Conservation (phyloP, 2,329 filamentous ascomycete genomes). For the Beauveria australis region DNA sequence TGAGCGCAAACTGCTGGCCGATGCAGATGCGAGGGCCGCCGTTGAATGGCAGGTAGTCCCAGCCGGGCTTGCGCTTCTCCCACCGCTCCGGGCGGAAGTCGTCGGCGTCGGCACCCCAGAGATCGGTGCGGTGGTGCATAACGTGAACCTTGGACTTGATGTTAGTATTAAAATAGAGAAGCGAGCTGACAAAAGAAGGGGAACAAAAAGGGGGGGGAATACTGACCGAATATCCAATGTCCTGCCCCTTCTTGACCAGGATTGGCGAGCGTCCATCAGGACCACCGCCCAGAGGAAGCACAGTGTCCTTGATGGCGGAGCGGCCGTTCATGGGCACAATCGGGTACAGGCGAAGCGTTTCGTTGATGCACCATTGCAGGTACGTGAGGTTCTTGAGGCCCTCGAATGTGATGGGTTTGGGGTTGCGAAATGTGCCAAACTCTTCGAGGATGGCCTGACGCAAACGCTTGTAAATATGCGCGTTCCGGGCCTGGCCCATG, state of each 20-base stretch:
- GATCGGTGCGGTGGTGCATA: constrained; percentile 30
- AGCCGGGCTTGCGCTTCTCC: constrained; percentile 19
- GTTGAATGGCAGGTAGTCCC: constrained; percentile 22
- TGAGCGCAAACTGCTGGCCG: constrained; percentile 21
- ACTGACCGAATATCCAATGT: constrained; percentile 27
- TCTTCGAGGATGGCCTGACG: constrained; percentile 30
- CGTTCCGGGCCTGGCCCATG: constrained; percentile 29
- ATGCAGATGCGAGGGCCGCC: constrained; percentile 22
- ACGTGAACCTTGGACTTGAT: constrained; percentile 9
- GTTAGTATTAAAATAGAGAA: constrained; percentile 11
- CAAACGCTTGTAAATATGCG: constrained; percentile 32
- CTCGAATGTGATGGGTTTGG: constrained; percentile 20
- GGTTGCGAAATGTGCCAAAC: constrained; percentile 39
- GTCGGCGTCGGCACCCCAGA: constrained; percentile 31
- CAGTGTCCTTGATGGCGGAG: constrained; percentile 30
- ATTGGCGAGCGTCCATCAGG: constrained; percentile 37
- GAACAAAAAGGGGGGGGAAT: no score
- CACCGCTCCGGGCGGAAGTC: constrained; percentile 35
- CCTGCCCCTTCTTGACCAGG: constrained; percentile 38
- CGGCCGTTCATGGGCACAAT: constrained; percentile 19
- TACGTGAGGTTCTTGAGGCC: constrained; percentile 17
- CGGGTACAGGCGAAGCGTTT: constrained; percentile 18
- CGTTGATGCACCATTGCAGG: constrained; percentile 19
- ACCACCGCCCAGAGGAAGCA: constrained; percentile 44
- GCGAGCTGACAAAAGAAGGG: no score